A percentile compares a stretch with the other conserved stretches of the same genome.
Evolutionary conservation across 164 flowering plant species (phyloP).

Genomic region (Vitis labrusca): DNA sequence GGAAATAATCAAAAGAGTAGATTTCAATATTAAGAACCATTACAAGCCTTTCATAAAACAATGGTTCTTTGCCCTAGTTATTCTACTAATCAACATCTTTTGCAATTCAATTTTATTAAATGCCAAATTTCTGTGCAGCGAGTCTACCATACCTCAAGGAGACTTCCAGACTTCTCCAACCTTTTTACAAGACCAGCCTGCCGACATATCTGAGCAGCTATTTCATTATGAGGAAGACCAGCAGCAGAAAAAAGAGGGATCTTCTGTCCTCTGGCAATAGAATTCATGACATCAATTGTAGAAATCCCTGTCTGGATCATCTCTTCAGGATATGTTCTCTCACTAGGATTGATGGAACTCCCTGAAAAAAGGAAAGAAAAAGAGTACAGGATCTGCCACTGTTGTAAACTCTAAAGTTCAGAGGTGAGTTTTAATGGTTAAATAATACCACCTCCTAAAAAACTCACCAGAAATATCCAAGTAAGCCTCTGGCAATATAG

Average conservation of each 20-base stretch:
- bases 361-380: conserved; percentile 39
- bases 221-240: conserved; percentile 99
- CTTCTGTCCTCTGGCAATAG: conserved; percentile 97
- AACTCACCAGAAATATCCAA: conserved; percentile 90
- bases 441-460: neutral
- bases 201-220: conserved; percentile 98
- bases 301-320: conserved; percentile 99
- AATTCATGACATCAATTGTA: conserved; percentile 99
- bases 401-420: neutral
- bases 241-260: conserved; percentile 99
- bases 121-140: neutral
- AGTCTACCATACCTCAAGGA: conserved; percentile 54
- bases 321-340: conserved; percentile 98
- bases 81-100: neutral
- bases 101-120: no score
- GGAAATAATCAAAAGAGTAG: no score
- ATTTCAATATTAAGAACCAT: neutral
- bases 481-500: conserved; percentile 95
- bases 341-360: conserved; percentile 98
- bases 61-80: neutral
- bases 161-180: conserved; percentile 68
- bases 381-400: conserved; percentile 3
- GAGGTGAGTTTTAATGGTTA: neutral
- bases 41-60: neutral
- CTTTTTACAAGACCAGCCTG: conserved; percentile 97